Evolutionary conservation across 768 basidiomycete species (phyloP), one percentile per base, ranked within the genome.

Genomic region (Collybia sp.): DNA sequence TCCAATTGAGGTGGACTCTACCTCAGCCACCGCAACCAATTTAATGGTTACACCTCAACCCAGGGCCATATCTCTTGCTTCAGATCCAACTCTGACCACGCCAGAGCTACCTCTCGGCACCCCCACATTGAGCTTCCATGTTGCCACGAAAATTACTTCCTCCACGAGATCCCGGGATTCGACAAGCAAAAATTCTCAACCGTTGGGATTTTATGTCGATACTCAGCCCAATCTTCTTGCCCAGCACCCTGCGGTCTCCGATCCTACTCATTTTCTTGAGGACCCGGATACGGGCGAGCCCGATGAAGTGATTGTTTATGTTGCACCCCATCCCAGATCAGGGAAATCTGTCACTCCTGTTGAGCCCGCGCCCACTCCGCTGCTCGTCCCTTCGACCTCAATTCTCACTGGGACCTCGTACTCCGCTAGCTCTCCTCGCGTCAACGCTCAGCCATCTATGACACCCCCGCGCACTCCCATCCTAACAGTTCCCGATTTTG

Each of bases 231-330:
- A 61, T n/a, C 34, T 42, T 2, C 35, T 54, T 2, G 37, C 54
- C 15, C 40, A 50, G 12, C 39, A 50, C 10, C 46, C 47, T 11
- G 42, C 52, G n/a, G 53, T 57, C 2, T 50, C 58, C 35, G 13
- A 13, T n/a, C 13, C 13, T 6, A 38, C 58, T 30, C 25, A 25
- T 25, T 8, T 25, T 25, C 25, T 25, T 25, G 25, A 8, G 8
- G 52, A 52, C 17, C 52, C 59, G 9, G 48, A 38, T 20, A 52
- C 53, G 8, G 63, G 65, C 11, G 71, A 70, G 20, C 80, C 81
- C 25, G 83, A 85, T 15, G 88, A 90, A 46, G 58, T 77, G 3
- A 88, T 90, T 45, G 86, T 90, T 9, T 89, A 89, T 55, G 82
- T 80, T 18, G 85, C 86, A 0, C 87, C 88, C 0, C 77, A 85